These are phyloP conservation scores for Penicillium sp. DNA, from an alignment of 2,329 filamentous ascomycete species.

Conservation along the genomic window DNA sequence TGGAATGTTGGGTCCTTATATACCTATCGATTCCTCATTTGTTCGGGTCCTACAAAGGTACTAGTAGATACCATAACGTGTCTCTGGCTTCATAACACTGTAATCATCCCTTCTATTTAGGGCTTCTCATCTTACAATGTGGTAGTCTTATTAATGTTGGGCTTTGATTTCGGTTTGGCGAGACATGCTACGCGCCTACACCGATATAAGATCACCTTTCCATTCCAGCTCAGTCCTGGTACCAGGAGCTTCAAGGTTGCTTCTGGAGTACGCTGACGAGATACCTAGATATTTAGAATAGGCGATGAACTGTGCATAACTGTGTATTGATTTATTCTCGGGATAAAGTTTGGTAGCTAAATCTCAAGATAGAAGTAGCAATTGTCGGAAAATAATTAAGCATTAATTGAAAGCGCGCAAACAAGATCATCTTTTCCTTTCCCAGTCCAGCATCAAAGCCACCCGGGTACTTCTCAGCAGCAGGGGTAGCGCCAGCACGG, in stretches of 20 bases:
- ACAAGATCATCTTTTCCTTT: not conserved
- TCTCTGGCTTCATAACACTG: not conserved
- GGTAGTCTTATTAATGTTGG: not conserved
- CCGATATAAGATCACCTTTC: not conserved
- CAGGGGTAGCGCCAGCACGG: not conserved
- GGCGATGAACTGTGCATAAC: too few species aligned
- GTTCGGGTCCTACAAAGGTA: not conserved
- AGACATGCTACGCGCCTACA: too few species aligned
- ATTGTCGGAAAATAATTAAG: slow-evolving; percentile 1
- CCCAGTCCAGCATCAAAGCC: not conserved
- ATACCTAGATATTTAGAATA: not conserved
- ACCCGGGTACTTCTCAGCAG: not conserved
- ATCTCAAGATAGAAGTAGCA: not conserved
- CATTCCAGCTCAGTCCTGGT: too few species aligned
- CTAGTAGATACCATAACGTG: too few species aligned
- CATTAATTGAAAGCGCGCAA: slow-evolving; percentile 3
- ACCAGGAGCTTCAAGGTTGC: too few species aligned
- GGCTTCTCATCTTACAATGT: not conserved
- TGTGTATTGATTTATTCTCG: not conserved
- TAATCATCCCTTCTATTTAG: not conserved
- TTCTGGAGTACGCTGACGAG: not conserved
- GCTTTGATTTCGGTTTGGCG: not conserved
- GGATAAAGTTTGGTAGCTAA: not conserved
- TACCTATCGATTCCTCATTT: not conserved
- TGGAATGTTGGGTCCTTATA: not conserved